Conservation (phyloP, 2,329 filamentous ascomycete species). For the Gyromitra esculenta region DNA sequence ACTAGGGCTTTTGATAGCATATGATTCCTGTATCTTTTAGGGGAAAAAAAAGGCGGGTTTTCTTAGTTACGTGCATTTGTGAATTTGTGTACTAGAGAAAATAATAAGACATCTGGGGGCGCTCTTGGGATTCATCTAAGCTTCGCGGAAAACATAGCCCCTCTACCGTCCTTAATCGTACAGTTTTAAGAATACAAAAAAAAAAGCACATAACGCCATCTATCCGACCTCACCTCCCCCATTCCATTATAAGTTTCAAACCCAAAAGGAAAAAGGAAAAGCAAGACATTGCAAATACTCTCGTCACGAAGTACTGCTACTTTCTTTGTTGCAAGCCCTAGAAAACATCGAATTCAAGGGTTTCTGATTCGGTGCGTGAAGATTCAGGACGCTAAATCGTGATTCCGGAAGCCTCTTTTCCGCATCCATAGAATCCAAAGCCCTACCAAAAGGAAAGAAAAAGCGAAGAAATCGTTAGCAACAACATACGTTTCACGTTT, state of each 20-base stretch:
- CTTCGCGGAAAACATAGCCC: not conserved
- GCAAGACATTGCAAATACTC: not conserved
- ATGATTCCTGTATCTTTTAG: constrained; percentile 25
- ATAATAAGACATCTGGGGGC: constrained; percentile 7
- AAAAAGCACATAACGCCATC: constrained; percentile 1
- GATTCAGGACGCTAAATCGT: constrained; percentile 53
- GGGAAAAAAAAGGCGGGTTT: constrained; percentile 13
- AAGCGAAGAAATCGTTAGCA: constrained; percentile 34
- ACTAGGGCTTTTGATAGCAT: constrained; percentile 59
- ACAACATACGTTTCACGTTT: not conserved
- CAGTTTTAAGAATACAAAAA: not conserved
- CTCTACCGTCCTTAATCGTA: not conserved
- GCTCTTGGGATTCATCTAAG: constrained; percentile 4
- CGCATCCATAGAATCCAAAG: constrained; percentile 81
- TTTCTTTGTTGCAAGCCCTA: not conserved
- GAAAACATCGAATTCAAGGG: constrained; percentile 45
- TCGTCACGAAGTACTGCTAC: constrained; percentile 3
- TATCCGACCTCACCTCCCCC: not conserved
- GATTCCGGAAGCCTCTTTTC: constrained; percentile 79
- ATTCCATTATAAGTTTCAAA: constrained; percentile 10
- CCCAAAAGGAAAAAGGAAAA: constrained; percentile 6
- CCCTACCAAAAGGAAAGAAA: constrained; percentile 64
- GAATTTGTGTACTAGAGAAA: constrained; percentile 29
- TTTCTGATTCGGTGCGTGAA: constrained; percentile 53
- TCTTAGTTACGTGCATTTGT: constrained; percentile 25